These are phyloP conservation scores for Agastache rugosa DNA, from an alignment of 257 asterid genomes.

Conservation along the genomic window DNA sequence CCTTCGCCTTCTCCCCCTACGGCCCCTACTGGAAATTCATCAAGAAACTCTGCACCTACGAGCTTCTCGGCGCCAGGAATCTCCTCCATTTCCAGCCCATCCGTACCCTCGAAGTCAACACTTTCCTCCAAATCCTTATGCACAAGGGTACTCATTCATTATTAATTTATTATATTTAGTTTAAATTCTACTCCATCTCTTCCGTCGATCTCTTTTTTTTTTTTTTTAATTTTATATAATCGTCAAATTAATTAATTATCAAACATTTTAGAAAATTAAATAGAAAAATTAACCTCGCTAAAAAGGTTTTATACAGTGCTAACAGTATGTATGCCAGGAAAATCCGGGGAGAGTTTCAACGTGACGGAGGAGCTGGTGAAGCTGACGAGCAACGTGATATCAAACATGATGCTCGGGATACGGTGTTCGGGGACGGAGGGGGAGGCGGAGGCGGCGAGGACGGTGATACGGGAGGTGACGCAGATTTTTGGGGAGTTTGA, in stretches of 20 bases:
- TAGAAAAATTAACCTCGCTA: too few species aligned
- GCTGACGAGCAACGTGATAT: slow-evolving; percentile 57
- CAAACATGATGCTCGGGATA: slow-evolving; percentile 58
- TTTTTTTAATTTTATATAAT: too few species aligned
- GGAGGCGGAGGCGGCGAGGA: slow-evolving; percentile 53
- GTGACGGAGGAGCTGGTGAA: slow-evolving; percentile 55
- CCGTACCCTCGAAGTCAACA: slow-evolving; percentile 42
- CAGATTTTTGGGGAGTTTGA: slow-evolving; percentile 67
- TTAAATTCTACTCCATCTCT: too few species aligned
- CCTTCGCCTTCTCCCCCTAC: slow-evolving; percentile 72
- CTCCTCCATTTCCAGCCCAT: slow-evolving; percentile 53
- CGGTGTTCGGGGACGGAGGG: slow-evolving; percentile 53
- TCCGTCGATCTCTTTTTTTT: too few species aligned
- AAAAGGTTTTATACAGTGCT: too few species aligned
- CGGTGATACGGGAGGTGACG: slow-evolving; percentile 61
- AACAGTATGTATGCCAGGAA: background rate
- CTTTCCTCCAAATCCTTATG: slow-evolving; percentile 35
- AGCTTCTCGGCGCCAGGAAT: slow-evolving; percentile 55
- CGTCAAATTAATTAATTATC: too few species aligned
- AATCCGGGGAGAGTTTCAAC: slow-evolving; percentile 35
- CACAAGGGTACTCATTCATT: slow-evolving; percentile 29
- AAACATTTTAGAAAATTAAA: too few species aligned
- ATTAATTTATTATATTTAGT: background rate
- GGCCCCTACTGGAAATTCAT: slow-evolving; percentile 67
- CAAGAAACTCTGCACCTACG: slow-evolving; percentile 54